Conservation (phyloP, 768 basidiomycete genomes). For the Lentinula sp. region DNA sequence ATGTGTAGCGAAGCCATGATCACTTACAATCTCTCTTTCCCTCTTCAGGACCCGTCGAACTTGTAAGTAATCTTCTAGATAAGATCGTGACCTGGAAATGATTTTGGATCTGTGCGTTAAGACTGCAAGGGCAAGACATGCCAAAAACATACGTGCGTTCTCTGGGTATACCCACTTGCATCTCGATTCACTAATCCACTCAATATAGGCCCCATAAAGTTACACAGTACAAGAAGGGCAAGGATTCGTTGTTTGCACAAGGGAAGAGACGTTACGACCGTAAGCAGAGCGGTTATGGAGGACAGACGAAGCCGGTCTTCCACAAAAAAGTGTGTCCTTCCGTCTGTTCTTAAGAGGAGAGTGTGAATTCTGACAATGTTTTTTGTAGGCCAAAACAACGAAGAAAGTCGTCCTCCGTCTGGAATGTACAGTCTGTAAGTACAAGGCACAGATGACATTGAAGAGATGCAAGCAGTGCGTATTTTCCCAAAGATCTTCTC, state of each 20-base stretch:
- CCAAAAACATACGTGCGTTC: slow-evolving; percentile 93
- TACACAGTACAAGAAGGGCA: slow-evolving; percentile 99
- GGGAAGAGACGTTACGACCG: slow-evolving; percentile 99
- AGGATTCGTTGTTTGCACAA: slow-evolving; percentile 95
- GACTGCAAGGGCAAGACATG: slow-evolving; percentile 96
- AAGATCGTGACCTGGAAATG: not conserved
- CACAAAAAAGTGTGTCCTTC: slow-evolving; percentile 86
- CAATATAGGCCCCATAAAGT: slow-evolving; percentile 89
- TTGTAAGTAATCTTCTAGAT: slow-evolving; percentile 53
- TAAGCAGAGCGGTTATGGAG: slow-evolving; percentile 98
- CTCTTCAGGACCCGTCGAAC: slow-evolving; percentile 83
- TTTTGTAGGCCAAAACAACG: slow-evolving; percentile 82
- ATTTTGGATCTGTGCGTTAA: slow-evolving; percentile 20
- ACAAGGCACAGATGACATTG: slow-evolving; percentile 92
- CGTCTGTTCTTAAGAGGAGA: not conserved
- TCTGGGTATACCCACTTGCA: not conserved
- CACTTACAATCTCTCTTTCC: slow-evolving; percentile 9
- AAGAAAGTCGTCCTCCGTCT: slow-evolving; percentile 99
- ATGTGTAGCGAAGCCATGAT: slow-evolving; percentile 6
- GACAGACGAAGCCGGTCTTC: slow-evolving; percentile 99
- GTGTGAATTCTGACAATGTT: not conserved
- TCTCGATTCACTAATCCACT: slow-evolving; percentile 10
- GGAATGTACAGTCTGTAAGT: slow-evolving; percentile 98
- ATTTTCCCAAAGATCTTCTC: not conserved
- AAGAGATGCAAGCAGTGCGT: slow-evolving; percentile 99